These are phyloP conservation scores for Metroxylon sagu DNA, from an alignment of 176 grass and related monocot species.

Conservation along the genomic window DNA sequence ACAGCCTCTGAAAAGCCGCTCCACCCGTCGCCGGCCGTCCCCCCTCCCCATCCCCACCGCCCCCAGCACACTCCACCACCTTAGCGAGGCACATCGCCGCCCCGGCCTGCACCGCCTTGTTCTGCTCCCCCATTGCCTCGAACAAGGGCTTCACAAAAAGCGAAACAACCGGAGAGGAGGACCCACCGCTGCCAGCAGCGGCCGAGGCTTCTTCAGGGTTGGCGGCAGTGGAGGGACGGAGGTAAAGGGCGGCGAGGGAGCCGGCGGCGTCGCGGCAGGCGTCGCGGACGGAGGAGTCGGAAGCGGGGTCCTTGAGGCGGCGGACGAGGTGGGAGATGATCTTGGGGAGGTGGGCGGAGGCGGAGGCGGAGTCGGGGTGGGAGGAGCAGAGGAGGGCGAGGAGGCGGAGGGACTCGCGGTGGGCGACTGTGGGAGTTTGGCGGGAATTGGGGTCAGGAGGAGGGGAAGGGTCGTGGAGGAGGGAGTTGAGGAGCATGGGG, in stretches of 20 bases:
- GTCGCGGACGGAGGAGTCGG: constrained; percentile 75
- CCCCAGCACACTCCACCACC: constrained; percentile 57
- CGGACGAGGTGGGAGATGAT: constrained; percentile 60
- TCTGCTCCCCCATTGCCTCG: constrained; percentile 89
- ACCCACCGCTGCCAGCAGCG: constrained; percentile 17
- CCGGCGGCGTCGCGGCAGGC: constrained; percentile 59
- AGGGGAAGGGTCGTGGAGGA: constrained; percentile 40
- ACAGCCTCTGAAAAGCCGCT: constrained; percentile 56
- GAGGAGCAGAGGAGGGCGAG: constrained; percentile 55
- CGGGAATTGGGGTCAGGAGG: constrained; percentile 30
- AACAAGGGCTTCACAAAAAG: constrained; percentile 83
- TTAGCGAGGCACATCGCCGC: constrained; percentile 77
- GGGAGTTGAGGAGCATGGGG: constrained; percentile 73
- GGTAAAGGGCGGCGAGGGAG: constrained; percentile 63
- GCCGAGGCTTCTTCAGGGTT: not conserved
- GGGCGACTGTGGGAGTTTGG: constrained; percentile 17
- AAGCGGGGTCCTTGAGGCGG: constrained; percentile 66
- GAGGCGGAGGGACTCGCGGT: constrained; percentile 60
- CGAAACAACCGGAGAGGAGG: constrained; percentile 28
- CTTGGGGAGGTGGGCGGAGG: constrained; percentile 71
- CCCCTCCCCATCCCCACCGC: constrained; percentile 17
- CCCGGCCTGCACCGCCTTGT: constrained; percentile 75
- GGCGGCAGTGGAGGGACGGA: constrained; percentile 19
- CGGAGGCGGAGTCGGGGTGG: constrained; percentile 45
- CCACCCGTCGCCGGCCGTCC: not conserved